A percentile compares a stretch with the other conserved stretches of the same genome.
Conservation (phyloP, 2,329 filamentous ascomycete species). For the Aureobasidium sp. region DNA sequence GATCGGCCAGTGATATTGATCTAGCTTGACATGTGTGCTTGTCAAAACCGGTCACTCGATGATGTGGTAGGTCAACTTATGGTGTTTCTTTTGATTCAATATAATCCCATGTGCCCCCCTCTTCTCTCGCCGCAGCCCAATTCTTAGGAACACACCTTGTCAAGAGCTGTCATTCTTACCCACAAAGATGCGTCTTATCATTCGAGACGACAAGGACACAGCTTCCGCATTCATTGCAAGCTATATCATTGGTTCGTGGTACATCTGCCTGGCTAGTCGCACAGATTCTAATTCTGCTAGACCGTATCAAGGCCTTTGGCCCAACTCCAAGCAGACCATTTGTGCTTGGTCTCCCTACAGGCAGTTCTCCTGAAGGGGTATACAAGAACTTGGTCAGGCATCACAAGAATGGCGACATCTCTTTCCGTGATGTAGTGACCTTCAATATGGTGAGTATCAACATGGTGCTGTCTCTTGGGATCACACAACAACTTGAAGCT, state of each 20-base stretch:
- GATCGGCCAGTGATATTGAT: not conserved
- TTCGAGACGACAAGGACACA: slow-evolving; percentile 60
- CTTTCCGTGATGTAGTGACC: slow-evolving; percentile 80
- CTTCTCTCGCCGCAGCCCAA: not conserved
- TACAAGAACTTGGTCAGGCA: slow-evolving; percentile 67
- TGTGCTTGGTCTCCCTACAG: slow-evolving; percentile 74
- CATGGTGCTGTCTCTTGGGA: not conserved
- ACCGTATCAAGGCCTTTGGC: slow-evolving; percentile 68
- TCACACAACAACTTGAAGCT: not conserved
- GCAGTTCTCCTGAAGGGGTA: slow-evolving; percentile 69
- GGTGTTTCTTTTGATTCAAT: not conserved
- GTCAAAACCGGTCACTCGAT: not conserved
- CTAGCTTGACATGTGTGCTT: not conserved
- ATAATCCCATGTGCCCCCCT: not conserved
- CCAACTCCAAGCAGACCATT: slow-evolving; percentile 67
- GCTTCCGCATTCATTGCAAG: slow-evolving; percentile 71
- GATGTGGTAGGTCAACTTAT: not conserved
- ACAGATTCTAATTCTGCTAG: slow-evolving; percentile 30
- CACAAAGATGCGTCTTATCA: slow-evolving; percentile 61
- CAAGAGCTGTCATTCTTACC: not conserved
- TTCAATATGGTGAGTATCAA: slow-evolving; percentile 68
- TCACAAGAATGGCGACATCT: slow-evolving; percentile 66
- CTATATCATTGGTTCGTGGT: slow-evolving; percentile 62
- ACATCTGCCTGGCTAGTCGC: not conserved
- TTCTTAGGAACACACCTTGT: not conserved